phyloP scores from a whole-genome alignment of 805 yeast genomes.

The Yamadazyma ubonensis region DNA sequence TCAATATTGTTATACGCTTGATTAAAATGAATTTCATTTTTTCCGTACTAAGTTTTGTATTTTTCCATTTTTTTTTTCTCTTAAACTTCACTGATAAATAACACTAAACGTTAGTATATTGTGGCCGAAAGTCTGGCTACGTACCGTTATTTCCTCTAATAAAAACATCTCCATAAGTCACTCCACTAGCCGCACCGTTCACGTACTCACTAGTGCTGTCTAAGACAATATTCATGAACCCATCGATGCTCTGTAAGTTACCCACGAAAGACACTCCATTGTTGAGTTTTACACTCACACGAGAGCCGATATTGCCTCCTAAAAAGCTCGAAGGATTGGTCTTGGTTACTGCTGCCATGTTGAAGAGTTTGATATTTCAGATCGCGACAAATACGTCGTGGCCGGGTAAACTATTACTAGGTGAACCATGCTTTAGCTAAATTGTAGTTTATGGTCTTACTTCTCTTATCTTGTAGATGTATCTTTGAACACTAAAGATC shows the following conservation, averaged over 20 bases:
- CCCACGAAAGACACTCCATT: slow-evolving; percentile 81
- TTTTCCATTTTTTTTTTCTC: neutral
- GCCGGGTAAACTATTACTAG: slow-evolving; percentile 7
- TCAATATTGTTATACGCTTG: no score
- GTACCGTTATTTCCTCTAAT: slow-evolving; percentile 83
- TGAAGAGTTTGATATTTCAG: neutral
- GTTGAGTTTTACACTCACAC: slow-evolving; percentile 78
- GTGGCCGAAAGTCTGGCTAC: slow-evolving; percentile 23
- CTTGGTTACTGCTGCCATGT: slow-evolving; percentile 19
- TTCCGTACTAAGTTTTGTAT: neutral
- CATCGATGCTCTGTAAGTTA: slow-evolving; percentile 83
- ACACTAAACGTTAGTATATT: slow-evolving; percentile 36
- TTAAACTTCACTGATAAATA: slow-evolving; percentile 41
- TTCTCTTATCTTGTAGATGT: no score
- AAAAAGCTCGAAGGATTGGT: slow-evolving; percentile 77
- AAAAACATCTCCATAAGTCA: slow-evolving; percentile 73
- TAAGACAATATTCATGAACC: slow-evolving; percentile 92
- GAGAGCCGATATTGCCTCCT: slow-evolving; percentile 71
- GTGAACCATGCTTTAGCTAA: no score
- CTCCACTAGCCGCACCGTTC: slow-evolving; percentile 40
- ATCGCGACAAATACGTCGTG: slow-evolving; percentile 2
- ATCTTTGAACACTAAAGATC: no score
- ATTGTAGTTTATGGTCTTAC: no score
- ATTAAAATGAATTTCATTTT: no score
- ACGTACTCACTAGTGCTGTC: slow-evolving; percentile 71